Conservation (phyloP, 106 monocot species). For the Acorus calamus region DNA sequence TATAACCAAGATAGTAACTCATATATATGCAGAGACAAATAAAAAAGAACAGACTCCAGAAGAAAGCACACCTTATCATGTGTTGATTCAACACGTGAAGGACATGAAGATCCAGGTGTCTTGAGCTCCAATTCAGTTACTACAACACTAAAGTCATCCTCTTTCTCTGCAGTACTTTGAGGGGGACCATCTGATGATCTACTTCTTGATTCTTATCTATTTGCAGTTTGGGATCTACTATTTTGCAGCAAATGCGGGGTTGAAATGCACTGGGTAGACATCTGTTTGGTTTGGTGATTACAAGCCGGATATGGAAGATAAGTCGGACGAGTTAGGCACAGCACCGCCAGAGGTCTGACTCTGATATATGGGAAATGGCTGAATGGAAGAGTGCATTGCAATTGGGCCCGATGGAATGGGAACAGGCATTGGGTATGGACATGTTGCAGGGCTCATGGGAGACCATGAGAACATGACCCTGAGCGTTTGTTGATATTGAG, state of each 20-base stretch:
- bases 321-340: conserved; percentile 23
- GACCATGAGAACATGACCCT: conserved; percentile 73
- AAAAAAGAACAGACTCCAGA: too few species aligned
- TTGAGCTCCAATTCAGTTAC: conserved; percentile 92
- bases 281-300: conserved; percentile 32
- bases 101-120: conserved; percentile 60
- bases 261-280: conserved; percentile 9
- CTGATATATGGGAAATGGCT: conserved; percentile 64
- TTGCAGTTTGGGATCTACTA: conserved; percentile 22
- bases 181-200: conserved; percentile 23
- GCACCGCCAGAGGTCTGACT: conserved; percentile 34
- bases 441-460: conserved; percentile 56
- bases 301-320: conserved; percentile 37
- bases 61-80: conserved; percentile 28
- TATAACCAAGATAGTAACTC: too few species aligned
- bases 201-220: conserved; percentile 33
- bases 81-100: conserved; percentile 28
- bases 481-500: conserved; percentile 71
- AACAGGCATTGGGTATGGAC: conserved; percentile 62
- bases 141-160: conserved; percentile 61
- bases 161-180: conserved; percentile 25
- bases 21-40: too few species aligned
- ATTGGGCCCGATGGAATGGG: conserved; percentile 55
- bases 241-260: conserved; percentile 24
- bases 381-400: conserved; percentile 52